A percentile compares a stretch with the other conserved stretches of the same genome.
Evolutionary conservation across 352 stramenopile species (phyloP).

Genomic region (Globisporangium lucens): DNA sequence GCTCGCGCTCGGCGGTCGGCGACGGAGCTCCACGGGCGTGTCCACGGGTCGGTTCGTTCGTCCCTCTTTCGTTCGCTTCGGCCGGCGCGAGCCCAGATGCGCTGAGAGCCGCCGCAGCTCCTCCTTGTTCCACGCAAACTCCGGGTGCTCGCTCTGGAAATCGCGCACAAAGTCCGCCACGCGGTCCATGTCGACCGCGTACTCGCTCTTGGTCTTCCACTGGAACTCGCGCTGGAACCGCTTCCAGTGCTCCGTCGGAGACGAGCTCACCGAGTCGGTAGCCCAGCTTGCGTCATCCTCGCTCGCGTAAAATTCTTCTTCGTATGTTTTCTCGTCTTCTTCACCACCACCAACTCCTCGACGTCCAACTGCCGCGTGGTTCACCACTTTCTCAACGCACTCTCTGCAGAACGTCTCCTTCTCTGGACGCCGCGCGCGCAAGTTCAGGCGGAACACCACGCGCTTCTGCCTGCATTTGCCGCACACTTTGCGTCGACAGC

Average conservation of each 20-base stretch:
- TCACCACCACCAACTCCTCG: constrained; percentile 11
- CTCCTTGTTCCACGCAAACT: constrained; percentile 35
- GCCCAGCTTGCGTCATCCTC: not conserved
- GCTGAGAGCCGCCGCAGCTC: constrained; percentile 31
- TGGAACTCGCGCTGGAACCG: not conserved
- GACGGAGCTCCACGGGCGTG: constrained; percentile 7
- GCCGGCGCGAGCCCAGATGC: constrained; percentile 21
- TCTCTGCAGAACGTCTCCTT: constrained; percentile 53
- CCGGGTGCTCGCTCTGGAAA: constrained; percentile 21
- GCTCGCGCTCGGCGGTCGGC: not conserved
- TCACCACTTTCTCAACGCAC: constrained; percentile 50
- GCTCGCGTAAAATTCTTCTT: not conserved
- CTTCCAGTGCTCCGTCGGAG: constrained; percentile 1
- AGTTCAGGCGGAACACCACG: constrained; percentile 44
- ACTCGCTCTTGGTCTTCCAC: constrained; percentile 9
- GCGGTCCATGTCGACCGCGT: constrained; percentile 24
- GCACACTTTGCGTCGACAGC: constrained; percentile 57
- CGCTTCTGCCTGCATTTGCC: constrained; percentile 43
- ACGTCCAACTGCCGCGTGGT: constrained; percentile 2
- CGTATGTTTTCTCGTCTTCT: constrained; percentile 20
- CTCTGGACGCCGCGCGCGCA: constrained; percentile 38
- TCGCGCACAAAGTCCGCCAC: constrained; percentile 26
- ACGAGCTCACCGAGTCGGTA: not conserved
- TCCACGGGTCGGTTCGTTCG: constrained; percentile 15
- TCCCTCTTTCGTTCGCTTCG: constrained; percentile 20